Percentiles rank a stretch among this genome's conserved stretches.
These are phyloP conservation scores for Collybia sp. DNA, from an alignment of 768 basidiomycete species.

Conservation along the genomic window DNA sequence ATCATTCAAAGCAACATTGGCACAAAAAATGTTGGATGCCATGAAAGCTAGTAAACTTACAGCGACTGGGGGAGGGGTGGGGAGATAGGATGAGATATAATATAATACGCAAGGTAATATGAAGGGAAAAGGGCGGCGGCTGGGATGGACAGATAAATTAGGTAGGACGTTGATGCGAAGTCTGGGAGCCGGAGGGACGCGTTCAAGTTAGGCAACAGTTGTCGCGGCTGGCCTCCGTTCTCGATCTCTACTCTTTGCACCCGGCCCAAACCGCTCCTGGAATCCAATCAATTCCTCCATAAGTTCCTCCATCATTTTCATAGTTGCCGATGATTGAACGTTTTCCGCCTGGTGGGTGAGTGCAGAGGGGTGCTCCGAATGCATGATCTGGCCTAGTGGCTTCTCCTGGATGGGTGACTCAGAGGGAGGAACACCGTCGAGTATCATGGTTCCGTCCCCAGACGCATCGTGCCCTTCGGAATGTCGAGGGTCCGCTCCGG, in stretches of 20 bases:
- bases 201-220: constrained; percentile 8
- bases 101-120: too few species aligned
- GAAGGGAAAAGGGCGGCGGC: too few species aligned
- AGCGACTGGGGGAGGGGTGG: too few species aligned
- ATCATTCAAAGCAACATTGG: too few species aligned
- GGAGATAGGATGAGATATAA: too few species aligned
- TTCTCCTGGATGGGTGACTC: constrained; percentile 1
- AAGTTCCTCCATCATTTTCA: constrained; percentile 86
- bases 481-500: not conserved
- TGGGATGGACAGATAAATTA: too few species aligned
- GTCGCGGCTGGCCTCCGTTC: constrained; percentile 37
- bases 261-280: constrained; percentile 78
- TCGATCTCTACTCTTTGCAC: constrained; percentile 45
- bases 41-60: too few species aligned
- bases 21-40: too few species aligned
- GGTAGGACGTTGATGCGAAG: too few species aligned
- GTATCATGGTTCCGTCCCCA: constrained; percentile 12
- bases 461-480: constrained; percentile 4
- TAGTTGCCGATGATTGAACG: constrained; percentile 35
- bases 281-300: constrained; percentile 88
- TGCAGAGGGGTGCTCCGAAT: not conserved
- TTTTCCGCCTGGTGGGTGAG: constrained; percentile 1
- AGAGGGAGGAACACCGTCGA: constrained; percentile 9
- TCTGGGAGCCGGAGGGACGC: too few species aligned
- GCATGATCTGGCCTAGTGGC: not conserved